These are phyloP conservation scores for Gossypium schwendimanii DNA, from an alignment of 441 rosid genomes.

Conservation along the genomic window DNA sequence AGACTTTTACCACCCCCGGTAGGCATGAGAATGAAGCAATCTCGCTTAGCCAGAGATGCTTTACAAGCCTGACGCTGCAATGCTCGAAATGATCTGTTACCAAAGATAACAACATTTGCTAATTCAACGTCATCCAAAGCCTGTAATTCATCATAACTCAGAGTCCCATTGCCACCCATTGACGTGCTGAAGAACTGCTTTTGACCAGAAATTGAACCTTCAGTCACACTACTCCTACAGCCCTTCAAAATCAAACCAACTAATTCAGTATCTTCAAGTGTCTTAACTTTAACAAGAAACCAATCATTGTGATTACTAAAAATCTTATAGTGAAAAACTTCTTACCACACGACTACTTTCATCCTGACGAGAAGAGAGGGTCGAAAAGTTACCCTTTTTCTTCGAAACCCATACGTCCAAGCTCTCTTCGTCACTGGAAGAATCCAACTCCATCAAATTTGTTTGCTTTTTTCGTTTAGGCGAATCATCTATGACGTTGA, in stretches of 20 bases:
- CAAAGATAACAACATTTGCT: constrained; percentile 84
- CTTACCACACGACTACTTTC: constrained; percentile 36
- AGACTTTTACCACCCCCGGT: constrained; percentile 96
- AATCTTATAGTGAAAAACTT: background rate
- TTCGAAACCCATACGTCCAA: constrained; percentile 15
- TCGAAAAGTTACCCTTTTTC: constrained; percentile 15
- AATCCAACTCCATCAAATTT: constrained; percentile 49
- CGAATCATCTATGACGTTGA: constrained; percentile 48
- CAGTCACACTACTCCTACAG: constrained; percentile 29
- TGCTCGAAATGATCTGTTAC: constrained; percentile 61
- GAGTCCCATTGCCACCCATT: constrained; percentile 30
- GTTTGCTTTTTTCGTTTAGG: constrained; percentile 35
- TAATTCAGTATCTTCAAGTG: background rate
- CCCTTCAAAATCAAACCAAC: constrained; percentile 41
- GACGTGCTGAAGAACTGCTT: constrained; percentile 20
- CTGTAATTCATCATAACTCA: constrained; percentile 60
- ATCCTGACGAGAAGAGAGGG: background rate
- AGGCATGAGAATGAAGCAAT: constrained; percentile 85
- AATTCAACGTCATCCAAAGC: constrained; percentile 75
- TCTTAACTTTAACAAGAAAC: background rate
- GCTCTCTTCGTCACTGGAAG: constrained; percentile 48
- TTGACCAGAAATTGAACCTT: constrained; percentile 33
- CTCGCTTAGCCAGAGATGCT: constrained; percentile 59
- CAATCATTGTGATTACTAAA: background rate
- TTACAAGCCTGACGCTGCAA: constrained; percentile 85